Evolutionary conservation across 352 stramenopile genomes (phyloP).

Genomic region (Plasmopara viticola): DNA sequence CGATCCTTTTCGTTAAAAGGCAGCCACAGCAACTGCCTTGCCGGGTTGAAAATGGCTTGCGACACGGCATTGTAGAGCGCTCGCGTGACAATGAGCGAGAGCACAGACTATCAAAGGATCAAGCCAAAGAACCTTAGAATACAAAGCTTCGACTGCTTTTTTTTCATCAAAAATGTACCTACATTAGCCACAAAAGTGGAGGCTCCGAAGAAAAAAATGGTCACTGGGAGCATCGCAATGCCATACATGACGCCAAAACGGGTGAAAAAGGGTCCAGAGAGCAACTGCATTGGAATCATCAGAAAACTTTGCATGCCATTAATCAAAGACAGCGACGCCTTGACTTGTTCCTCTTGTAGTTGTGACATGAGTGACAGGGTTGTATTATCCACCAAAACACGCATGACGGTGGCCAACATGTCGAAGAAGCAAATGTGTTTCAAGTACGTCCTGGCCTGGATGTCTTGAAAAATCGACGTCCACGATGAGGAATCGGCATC

Average conservation of each 20-base stretch:
- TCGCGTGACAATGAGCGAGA: conserved; percentile 56
- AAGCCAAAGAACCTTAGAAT: background rate
- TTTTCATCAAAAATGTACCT: background rate
- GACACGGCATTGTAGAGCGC: conserved; percentile 79
- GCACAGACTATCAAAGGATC: conserved; percentile 24
- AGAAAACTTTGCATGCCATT: conserved; percentile 82
- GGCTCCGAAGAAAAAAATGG: conserved; percentile 64
- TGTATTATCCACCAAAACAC: conserved; percentile 78
- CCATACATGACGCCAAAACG: conserved; percentile 84
- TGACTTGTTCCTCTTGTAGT: conserved; percentile 61
- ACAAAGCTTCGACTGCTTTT: background rate
- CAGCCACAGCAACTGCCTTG: conserved; percentile 80
- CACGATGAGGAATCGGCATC: conserved; percentile 16
- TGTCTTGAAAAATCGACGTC: conserved; percentile 44
- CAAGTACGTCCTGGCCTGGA: conserved; percentile 67
- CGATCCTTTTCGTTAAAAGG: conserved; percentile 70
- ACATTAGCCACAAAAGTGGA: conserved; percentile 57
- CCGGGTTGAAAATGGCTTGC: conserved; percentile 77
- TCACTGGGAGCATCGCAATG: conserved; percentile 60
- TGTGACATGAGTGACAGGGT: conserved; percentile 69
- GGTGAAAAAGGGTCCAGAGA: conserved; percentile 74
- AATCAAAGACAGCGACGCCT: conserved; percentile 64
- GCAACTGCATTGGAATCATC: conserved; percentile 82
- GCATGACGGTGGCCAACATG: conserved; percentile 68
- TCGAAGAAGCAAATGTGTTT: conserved; percentile 87